These are phyloP conservation scores for Xylaria arbuscula DNA, from an alignment of 2,329 filamentous ascomycete genomes.

Conservation along the genomic window DNA sequence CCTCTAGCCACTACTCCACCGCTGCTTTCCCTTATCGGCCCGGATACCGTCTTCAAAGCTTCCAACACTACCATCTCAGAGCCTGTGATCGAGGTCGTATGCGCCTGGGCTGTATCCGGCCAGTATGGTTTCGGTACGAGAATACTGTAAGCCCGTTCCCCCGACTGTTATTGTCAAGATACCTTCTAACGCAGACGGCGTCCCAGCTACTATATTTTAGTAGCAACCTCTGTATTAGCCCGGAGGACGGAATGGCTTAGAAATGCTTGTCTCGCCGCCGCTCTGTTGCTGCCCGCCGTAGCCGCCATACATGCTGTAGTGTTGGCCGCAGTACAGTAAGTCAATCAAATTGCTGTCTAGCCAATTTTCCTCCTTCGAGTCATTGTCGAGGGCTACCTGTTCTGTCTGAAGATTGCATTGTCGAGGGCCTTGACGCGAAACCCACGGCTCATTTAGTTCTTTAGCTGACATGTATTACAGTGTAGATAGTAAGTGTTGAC, in stretches of 20 bases:
- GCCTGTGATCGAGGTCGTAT: slow-evolving; percentile 51
- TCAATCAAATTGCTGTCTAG: background rate
- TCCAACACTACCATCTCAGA: slow-evolving; percentile 42
- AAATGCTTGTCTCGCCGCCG: slow-evolving; percentile 71
- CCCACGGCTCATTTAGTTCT: background rate
- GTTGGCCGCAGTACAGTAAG: slow-evolving; percentile 64
- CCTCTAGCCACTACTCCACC: slow-evolving; percentile 50
- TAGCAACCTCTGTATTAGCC: slow-evolving; percentile 72
- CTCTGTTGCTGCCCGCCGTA: slow-evolving; percentile 70
- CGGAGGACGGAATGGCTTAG: slow-evolving; percentile 70
- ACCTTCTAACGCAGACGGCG: slow-evolving; percentile 15
- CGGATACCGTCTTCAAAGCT: slow-evolving; percentile 28
- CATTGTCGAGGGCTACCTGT: background rate
- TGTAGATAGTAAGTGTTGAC: slow-evolving; percentile 60
- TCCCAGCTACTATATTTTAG: slow-evolving; percentile 69
- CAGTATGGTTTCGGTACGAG: slow-evolving; percentile 56
- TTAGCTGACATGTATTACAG: slow-evolving; percentile 20
- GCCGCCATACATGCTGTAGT: slow-evolving; percentile 73
- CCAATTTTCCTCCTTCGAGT: background rate
- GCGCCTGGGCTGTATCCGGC: slow-evolving; percentile 57
- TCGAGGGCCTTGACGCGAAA: background rate
- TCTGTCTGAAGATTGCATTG: background rate
- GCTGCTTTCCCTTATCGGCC: slow-evolving; percentile 44
- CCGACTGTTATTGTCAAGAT: slow-evolving; percentile 1
- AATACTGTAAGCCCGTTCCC: slow-evolving; percentile 49